These are phyloP conservation scores for Tetrahymena thermophila DNA, from an alignment of 73 alveolate species.

Conservation along the genomic window DNA sequence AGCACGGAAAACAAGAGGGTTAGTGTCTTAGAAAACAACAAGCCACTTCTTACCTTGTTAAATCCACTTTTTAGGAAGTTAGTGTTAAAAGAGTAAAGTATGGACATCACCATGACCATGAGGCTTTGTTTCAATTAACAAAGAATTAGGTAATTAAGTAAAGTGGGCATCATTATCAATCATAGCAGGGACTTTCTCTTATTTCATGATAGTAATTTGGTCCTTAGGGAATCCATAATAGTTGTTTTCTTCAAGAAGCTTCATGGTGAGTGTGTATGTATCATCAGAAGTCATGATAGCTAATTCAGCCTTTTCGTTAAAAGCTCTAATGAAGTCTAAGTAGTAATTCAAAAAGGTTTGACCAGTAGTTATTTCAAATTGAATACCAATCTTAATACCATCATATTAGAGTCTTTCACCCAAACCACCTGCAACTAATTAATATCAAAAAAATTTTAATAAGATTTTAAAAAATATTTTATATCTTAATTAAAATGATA, in stretches of 20 bases:
- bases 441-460: no score
- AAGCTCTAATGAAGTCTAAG: conserved; percentile 72
- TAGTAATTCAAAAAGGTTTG: conserved; percentile 76
- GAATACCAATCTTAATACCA: conserved; percentile 94
- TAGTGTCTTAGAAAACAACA: conserved; percentile 91
- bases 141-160: conserved; percentile 57
- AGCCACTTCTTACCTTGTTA: conserved; percentile 87
- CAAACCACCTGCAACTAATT: conserved; percentile 97
- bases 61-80: conserved; percentile 85
- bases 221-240: conserved; percentile 70
- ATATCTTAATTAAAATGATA: neutral
- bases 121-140: conserved; percentile 84
- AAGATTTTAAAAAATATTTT: no score
- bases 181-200: conserved; percentile 95
- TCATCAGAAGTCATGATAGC: conserved; percentile 98
- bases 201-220: conserved; percentile 81
- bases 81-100: conserved; percentile 75
- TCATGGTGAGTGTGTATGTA: conserved; percentile 57
- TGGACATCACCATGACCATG: conserved; percentile 99
- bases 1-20: conserved; percentile 85
- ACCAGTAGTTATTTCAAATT: conserved; percentile 71
- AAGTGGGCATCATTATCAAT: conserved; percentile 88
- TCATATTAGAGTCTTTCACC: conserved; percentile 98
- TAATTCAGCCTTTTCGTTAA: conserved; percentile 67
- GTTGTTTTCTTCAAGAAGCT: conserved; percentile 64